Evolutionary conservation across 202 grass and related monocot species (phyloP).

Genomic region (Setaria viridis): DNA sequence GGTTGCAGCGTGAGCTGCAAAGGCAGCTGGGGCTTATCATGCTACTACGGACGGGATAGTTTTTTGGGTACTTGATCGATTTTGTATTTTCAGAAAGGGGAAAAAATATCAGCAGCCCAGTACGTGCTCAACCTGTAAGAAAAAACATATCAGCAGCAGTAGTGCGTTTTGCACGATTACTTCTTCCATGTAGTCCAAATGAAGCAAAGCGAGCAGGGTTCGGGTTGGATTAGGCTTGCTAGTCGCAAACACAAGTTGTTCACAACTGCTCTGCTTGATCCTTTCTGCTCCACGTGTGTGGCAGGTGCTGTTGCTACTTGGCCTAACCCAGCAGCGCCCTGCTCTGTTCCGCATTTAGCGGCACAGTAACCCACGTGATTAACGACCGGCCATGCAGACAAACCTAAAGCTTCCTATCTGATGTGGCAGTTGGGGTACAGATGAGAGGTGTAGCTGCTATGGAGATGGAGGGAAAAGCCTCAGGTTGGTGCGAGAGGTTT

Average conservation of each 20-base stretch:
- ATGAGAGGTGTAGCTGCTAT: too few relatives aligned
- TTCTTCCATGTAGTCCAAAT: background rate
- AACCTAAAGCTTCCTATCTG: too few relatives aligned
- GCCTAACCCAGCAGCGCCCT: slow-evolving; percentile 31
- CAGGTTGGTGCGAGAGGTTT: background rate
- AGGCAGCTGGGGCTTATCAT: background rate
- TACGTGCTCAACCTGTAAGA: background rate
- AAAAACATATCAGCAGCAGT: slow-evolving; percentile 2
- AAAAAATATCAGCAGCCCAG: background rate
- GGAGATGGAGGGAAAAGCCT: background rate
- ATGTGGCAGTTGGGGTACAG: background rate
- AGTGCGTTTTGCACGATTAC: background rate
- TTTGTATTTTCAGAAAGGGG: background rate
- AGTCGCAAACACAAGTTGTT: slow-evolving; percentile 13
- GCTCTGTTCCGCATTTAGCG: background rate
- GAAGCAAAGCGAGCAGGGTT: background rate
- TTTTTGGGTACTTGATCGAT: background rate
- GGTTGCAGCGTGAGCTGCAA: slow-evolving; percentile 24
- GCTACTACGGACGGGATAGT: background rate
- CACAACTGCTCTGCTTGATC: slow-evolving; percentile 40
- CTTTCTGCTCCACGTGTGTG: background rate
- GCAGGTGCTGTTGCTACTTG: slow-evolving; percentile 44
- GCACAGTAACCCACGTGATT: background rate
- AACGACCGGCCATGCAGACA: background rate
- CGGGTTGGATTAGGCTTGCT: slow-evolving; percentile 43